Evolutionary conservation across 1,139 yeast genomes (phyloP), one percentile per base, ranked within the genome.

Genomic region (Hyphopichia wangnamkhiaoensis): DNA sequence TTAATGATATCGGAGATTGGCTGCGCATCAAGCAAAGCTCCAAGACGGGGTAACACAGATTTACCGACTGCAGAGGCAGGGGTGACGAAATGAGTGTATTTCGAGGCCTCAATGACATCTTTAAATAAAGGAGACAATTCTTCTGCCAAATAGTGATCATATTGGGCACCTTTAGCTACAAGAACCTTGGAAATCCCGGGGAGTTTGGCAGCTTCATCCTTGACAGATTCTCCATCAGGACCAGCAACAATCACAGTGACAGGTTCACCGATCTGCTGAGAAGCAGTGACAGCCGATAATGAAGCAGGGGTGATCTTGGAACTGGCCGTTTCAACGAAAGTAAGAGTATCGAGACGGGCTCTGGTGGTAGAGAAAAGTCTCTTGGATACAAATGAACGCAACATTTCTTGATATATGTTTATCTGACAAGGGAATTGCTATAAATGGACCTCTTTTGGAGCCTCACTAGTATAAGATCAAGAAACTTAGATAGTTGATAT

Each of bases 1-100:
- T 79, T 79, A 48, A 77, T 77, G 43, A 93, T 76, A 56, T 93
- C 98, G 28, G 91, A 80, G 40, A 93, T 67, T 33, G 97, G 98
- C 67, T 93, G 98, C 20, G 79, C 76, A 56, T 93, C 96, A 43
- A 91, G 68, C 42, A 85, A 56, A 1, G 97, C 97, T 26, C 88
- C 95, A 25, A 87, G 74, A 50, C 98, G 76, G 28, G 98, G 98
- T 40, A 93, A 68, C 34, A 91, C 67, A 45, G 86, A 85, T 62
- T 91, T 91, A 37, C 98, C 97, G 19, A 83, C 84, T 0, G 96
- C 82, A 13, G 95, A 83, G 31, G 93, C 88, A 9, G 96, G 81
- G 9, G 85, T 80, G 23, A 93, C 67, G 46, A 93, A 83, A 59
- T 90, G 95, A 13, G 90, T 77, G 63, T 70, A 69, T 9, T 42